Evolutionary conservation across 306 rosid species (phyloP), one percentile per base, ranked within the genome.

Genomic region (Datisca glomerata): DNA sequence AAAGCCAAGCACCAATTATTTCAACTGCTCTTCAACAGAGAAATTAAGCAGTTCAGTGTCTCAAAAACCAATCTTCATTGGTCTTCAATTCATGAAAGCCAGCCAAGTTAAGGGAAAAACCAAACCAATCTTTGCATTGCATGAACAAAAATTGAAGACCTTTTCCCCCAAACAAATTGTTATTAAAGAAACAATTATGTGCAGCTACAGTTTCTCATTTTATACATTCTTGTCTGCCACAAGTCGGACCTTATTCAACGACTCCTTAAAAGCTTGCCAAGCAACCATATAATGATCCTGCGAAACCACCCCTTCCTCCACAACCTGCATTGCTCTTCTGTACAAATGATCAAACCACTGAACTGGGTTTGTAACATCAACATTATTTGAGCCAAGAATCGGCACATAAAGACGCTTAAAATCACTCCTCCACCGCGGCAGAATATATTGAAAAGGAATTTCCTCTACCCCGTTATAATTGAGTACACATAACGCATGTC

Each of bases 331-430:
- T 38, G 91, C 89, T 41, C 72, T 67, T 83, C 73, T 80, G 72
- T 79, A 74, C 79, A 89, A 72, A 73, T 89, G 91, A 70, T 89
- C 97, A 48, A 65, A 83, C 83, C 85, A 70, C 77, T 83, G 94
- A 71, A 83, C 81, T n/a, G 93, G 86, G 66, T 89, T 83, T 53
- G 72, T 63, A 45, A 72, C 65, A 78, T 89, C 97, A 20, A 80
- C 74, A 53, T 55, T 68, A 51, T 83, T 67, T 15, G 69, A 66
- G 53, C 79, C 66, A 43, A 79, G 67, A 45, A 74, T 72, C 23
- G 93, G 83, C 39, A 68, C 85, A 61, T 83, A 83, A 43, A 83
- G 47, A 12, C 93, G 85, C 67, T 63, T 76, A 49, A 67, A 72
- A 67, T 83, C 97, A 76, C 74, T 89, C 76, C 91, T 89, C 97